Base-by-base conservation (phyloP, 257 asterid genomes). In the Capsicum chinense region DNA sequence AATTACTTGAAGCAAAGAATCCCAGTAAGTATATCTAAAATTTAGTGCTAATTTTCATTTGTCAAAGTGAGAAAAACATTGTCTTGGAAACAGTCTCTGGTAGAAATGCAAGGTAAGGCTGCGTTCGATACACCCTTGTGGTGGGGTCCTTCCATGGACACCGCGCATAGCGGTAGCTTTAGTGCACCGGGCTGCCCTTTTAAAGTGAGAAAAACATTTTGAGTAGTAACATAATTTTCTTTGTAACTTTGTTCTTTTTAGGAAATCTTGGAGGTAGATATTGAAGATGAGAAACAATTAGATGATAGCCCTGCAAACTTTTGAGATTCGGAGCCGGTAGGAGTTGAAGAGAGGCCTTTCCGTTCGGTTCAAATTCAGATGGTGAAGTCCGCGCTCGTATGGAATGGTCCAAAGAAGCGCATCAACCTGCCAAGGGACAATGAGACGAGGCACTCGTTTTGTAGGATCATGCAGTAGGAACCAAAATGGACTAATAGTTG, bases 291-390 rank as follows among this genome's bases (percentile, higher is more conserved):
- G 91, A 92, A 92, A 83, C 99, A 96, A 86, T 85, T 96, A 91
- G 99, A 96, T 89, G 98, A 96, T 71, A 96, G 98, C 92, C 99
- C 98, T 42, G 95, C 88, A 84, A 96, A 92, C 88, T 95, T 92
- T 69, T 95, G 84, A 90, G 48, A 26, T 26, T 62, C 71, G 1
- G 21, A 47, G 6, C 47, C 71, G 6, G 21, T n/a, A 10, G 37
- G 59, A 47, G 80, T 73, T 21, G 59, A 48, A 73, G 59, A 48
- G 80, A 73, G 14, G 35, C 58, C 58, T 71, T 71, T 47, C 9
- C n/a, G 79, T 71, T 71, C 58, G 44, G 44, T 21, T 19, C 60
- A 73, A 48, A 15, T 13, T 12, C 3, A 0, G 59, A 56, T 56
- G 19, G 3, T 59, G 26, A 7, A 6, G 64, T 17, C 7, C 10